These are phyloP conservation scores for Magnolia sinica DNA, from an alignment of 164 flowering plant species.

Conservation along the genomic window DNA sequence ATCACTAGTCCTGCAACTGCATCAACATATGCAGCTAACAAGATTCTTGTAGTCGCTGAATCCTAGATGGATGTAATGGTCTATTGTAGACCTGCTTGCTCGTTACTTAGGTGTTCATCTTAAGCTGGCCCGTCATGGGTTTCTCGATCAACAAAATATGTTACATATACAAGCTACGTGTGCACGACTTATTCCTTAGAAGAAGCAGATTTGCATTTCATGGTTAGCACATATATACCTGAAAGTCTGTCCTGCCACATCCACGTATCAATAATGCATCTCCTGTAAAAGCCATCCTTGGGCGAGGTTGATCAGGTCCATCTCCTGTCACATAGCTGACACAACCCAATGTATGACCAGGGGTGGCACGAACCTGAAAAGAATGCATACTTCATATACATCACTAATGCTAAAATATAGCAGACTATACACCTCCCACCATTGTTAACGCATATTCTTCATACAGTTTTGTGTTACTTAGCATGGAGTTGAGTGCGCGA, in stretches of 20 bases:
- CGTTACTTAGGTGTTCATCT: too few species aligned
- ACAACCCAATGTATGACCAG: slow-evolving; percentile 93
- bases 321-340: slow-evolving; percentile 95
- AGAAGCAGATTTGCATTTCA: neutral
- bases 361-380: slow-evolving; percentile 85
- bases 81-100: too few species aligned
- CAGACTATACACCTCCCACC: neutral
- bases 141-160: too few species aligned
- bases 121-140: too few species aligned
- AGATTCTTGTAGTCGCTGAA: too few species aligned
- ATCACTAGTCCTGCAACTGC: too few species aligned
- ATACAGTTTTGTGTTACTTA: neutral
- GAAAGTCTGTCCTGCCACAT: slow-evolving; percentile 95
- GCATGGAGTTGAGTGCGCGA: neutral
- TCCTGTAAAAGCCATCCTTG: slow-evolving; percentile 96
- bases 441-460: too few species aligned
- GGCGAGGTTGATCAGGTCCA: slow-evolving; percentile 73
- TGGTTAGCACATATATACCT: slow-evolving; percentile 37
- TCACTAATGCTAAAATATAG: neutral
- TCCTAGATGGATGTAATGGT: too few species aligned
- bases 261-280: slow-evolving; percentile 88
- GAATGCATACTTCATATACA: slow-evolving; percentile 1
- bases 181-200: too few species aligned
- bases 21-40: too few species aligned
- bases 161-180: too few species aligned